Evolutionary conservation across 2,329 filamentous ascomycete species (phyloP).

Genomic region (Teratosphaeriaceae sp.): DNA sequence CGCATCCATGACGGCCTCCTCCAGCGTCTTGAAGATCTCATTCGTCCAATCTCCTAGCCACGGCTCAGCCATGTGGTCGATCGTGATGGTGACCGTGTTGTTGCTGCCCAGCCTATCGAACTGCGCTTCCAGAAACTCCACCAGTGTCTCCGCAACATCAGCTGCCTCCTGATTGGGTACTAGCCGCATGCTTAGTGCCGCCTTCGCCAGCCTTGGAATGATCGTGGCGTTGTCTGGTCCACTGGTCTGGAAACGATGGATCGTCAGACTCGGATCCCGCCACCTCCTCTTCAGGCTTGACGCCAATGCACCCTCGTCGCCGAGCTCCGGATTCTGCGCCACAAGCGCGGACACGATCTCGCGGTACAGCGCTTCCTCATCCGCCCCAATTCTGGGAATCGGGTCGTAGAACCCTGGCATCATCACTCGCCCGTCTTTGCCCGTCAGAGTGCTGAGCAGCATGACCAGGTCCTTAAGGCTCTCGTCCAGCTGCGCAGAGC

Average conservation of each 20-base stretch:
- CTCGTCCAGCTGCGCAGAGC: slow-evolving; percentile 82
- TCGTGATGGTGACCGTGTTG: slow-evolving; percentile 72
- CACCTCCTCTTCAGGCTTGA: slow-evolving; percentile 85
- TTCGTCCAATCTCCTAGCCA: slow-evolving; percentile 89
- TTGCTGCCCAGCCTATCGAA: slow-evolving; percentile 71
- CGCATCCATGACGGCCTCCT: slow-evolving; percentile 73
- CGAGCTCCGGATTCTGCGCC: slow-evolving; percentile 59
- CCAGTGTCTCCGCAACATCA: slow-evolving; percentile 63
- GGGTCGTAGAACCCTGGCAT: slow-evolving; percentile 86
- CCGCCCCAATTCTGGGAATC: slow-evolving; percentile 67
- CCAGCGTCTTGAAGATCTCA: slow-evolving; percentile 82
- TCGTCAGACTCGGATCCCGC: slow-evolving; percentile 90
- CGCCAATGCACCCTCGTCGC: slow-evolving; percentile 64
- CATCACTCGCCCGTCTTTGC: slow-evolving; percentile 69
- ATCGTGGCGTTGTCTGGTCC: slow-evolving; percentile 80
- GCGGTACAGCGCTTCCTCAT: slow-evolving; percentile 74
- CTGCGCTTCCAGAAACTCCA: slow-evolving; percentile 59
- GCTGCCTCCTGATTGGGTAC: slow-evolving; percentile 89
- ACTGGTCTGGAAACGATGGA: slow-evolving; percentile 88
- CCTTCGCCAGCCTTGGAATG: slow-evolving; percentile 83
- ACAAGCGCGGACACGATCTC: slow-evolving; percentile 76
- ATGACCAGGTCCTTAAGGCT: slow-evolving; percentile 85
- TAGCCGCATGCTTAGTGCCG: slow-evolving; percentile 80
- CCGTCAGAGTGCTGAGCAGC: slow-evolving; percentile 75
- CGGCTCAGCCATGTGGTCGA: slow-evolving; percentile 90